Evolutionary conservation across 352 stramenopile genomes (phyloP).

Genomic region (Thalassiosira livingstoniorum): DNA sequence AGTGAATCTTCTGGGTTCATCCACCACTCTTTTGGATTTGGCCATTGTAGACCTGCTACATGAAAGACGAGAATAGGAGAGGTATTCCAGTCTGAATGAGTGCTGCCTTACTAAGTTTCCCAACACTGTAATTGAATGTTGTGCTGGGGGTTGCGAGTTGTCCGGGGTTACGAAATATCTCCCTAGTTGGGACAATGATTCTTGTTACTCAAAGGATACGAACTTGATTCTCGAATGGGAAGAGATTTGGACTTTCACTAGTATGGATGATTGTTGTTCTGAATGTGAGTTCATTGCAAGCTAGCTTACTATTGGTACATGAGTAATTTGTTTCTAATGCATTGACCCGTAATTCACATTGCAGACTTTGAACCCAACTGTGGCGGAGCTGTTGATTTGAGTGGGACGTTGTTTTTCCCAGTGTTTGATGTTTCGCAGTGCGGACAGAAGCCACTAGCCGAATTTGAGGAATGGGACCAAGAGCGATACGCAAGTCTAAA

Average conservation of each 20-base stretch:
- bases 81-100: not conserved
- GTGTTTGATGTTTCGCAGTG: not conserved
- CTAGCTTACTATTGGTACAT: too few relatives aligned
- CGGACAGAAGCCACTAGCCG: not conserved
- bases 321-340: constrained; percentile 6
- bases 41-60: not conserved
- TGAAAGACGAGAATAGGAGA: not conserved
- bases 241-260: not conserved
- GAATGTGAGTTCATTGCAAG: constrained; percentile 9
- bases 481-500: constrained; percentile 4
- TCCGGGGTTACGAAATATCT: not conserved
- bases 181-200: not conserved
- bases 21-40: not conserved
- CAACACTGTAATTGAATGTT: not conserved
- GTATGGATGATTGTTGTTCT: constrained; percentile 1
- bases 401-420: constrained; percentile 17
- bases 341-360: not conserved
- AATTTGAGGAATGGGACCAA: constrained; percentile 6
- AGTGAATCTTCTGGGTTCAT: constrained; percentile 12
- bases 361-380: not conserved
- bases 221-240: constrained; percentile 3
- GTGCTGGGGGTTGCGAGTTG: not conserved
- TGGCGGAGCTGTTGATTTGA: too few relatives aligned
- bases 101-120: constrained; percentile 4
- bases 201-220: not conserved